Conservation (phyloP, 1,284 basidiomycete genomes). For the Leccinum griseonigrum region DNA sequence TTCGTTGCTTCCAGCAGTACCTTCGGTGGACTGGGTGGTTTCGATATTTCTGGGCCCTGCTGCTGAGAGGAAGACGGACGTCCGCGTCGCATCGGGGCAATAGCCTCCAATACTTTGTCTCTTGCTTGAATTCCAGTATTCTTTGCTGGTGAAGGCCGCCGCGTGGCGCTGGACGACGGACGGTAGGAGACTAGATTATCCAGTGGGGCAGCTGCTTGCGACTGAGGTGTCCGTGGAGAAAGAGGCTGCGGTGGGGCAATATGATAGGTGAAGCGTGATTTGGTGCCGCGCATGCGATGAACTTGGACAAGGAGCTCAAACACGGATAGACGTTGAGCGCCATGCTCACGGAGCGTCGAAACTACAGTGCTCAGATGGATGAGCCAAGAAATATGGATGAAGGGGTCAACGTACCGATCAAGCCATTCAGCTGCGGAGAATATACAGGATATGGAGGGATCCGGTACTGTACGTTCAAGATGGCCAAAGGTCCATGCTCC, state of each 20-base stretch:
- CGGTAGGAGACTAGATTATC: conserved; percentile 43
- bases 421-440: conserved; percentile 78
- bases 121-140: conserved; percentile 59
- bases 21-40: conserved; percentile 41
- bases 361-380: conserved; percentile 40
- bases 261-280: conserved; percentile 72
- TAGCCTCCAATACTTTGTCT: conserved; percentile 72
- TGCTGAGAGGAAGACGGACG: conserved; percentile 47
- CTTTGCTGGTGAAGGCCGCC: conserved; percentile 18
- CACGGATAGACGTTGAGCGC: conserved; percentile 74
- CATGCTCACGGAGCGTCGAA: conserved; percentile 88
- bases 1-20: conserved; percentile 16
- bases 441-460: conserved; percentile 94
- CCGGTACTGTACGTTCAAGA: conserved; percentile 94
- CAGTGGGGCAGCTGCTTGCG: conserved; percentile 22
- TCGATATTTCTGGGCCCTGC: conserved; percentile 32
- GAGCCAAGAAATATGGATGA: conserved; percentile 9
- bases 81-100: conserved; percentile 75
- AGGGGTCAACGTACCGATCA: conserved; percentile 71
- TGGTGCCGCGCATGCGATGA: conserved; percentile 81
- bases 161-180: conserved; percentile 27
- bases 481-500: conserved; percentile 94
- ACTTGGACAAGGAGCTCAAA: conserved; percentile 79
- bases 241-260: conserved; percentile 49
- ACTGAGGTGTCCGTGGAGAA: conserved; percentile 39